Percentiles rank a stretch among this genome's conserved stretches.
These are phyloP conservation scores for Pleurotus tuber-regium DNA, from an alignment of 768 basidiomycete genomes.

Conservation along the genomic window DNA sequence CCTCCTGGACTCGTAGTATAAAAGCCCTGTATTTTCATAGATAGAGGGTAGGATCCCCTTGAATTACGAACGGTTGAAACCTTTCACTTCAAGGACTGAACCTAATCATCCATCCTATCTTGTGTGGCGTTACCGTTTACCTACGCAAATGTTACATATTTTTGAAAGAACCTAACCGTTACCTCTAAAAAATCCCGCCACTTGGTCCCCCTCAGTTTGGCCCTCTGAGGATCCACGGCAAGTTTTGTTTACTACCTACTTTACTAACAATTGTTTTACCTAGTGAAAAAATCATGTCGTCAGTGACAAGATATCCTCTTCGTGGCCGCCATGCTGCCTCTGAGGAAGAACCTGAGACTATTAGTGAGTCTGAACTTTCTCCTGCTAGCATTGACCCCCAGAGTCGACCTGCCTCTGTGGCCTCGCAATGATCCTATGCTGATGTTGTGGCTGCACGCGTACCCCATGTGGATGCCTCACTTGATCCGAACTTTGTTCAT, in stretches of 20 bases:
- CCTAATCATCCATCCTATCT: background rate
- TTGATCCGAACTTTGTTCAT: no score
- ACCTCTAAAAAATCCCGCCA: background rate
- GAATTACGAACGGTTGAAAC: background rate
- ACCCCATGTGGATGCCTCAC: no score
- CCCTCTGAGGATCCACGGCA: background rate
- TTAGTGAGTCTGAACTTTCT: no score
- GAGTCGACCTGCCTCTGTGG: no score
- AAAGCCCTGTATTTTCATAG: no score
- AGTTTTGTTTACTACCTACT: background rate
- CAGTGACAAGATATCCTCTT: background rate
- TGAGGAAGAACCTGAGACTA: no score
- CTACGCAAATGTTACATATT: conserved; percentile 1
- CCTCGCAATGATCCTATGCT: no score
- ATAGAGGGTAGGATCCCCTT: no score
- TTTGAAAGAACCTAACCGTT: background rate
- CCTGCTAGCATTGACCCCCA: no score
- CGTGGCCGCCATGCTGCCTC: no score
- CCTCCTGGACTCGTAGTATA: no score
- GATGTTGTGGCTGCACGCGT: no score
- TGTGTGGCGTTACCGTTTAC: background rate
- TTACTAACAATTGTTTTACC: background rate
- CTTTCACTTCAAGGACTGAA: background rate
- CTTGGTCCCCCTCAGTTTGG: background rate
- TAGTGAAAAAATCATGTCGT: background rate